Evolutionary conservation across 805 yeast genomes (phyloP), one percentile per base, ranked within the genome.

Genomic region (Candida awuae): DNA sequence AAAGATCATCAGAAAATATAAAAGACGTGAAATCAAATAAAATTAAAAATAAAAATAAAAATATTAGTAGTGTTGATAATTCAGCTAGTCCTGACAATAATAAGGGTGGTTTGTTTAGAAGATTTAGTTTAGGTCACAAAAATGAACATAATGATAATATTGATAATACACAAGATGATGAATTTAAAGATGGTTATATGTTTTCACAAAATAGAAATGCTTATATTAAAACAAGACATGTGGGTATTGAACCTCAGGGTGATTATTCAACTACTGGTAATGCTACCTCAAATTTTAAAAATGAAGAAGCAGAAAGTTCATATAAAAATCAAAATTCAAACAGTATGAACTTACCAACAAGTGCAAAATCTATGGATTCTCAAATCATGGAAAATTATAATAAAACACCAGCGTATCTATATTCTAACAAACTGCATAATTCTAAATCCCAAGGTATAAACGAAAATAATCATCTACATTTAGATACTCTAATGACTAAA

Each of bases 71-170:
- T 14, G 25, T 8, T 22, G 25, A 8, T 8, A 22, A 29, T n/a
- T 7, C 23, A 18, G 6, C 20, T 29, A 22, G 15, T 8, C 10
- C 8, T 18, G 34, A 14, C 14, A 28, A 19, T n/a, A 14, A 10
- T 15, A 15, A n/a, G 12, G 32, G 31, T 14, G 38, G 33, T 4
- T 22, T 42, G 28, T 35, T 42, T 7, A 33, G 38, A 19, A 43
- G 28, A 37, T 15, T 36, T 6, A 31, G 41, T 26, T 8, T 34
- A 21, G 37, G 39, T 34, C 21, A 32, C 15, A 18, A n/a, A 13
- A 31, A 39, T 8, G 14, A 35, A 20, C 29, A 35, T 13, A 27
- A 27, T 19, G 4, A 18, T 9, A 30, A 29, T 5, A 26, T 9
- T 6, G 20, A 5, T 19, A 14, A n/a, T 6, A 20, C 31, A 1